Base-by-base conservation (phyloP, 176 grass and related monocot genomes). In the Rhynchospora pubera region DNA sequence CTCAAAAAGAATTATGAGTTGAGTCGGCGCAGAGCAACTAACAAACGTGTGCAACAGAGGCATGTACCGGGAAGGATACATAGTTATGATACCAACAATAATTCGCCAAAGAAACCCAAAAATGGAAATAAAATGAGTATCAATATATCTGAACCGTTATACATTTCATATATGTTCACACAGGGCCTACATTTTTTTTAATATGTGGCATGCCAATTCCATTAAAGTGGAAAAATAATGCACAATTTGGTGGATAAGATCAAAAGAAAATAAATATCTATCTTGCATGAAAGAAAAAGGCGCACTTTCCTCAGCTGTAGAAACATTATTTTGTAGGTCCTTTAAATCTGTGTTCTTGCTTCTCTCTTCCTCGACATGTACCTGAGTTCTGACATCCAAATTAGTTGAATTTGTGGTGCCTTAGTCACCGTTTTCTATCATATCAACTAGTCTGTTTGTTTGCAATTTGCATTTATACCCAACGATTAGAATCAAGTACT, bases 121-220 rank as follows among this genome's bases (percentile, higher is more conserved):
- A 56, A 4, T 32, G 50, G 72, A 77, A 56, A 77, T 53, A 56
- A 77, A 77, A 56, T 77, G 72, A 77, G 72, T 77, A 56, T 18
- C 23, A 56, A 13, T 77, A 34, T 77, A 77, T 77, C 72, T 24
- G n/a, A 10, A 77, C 50, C 48, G 24, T 51, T 51, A 11, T 51
- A 11, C 9, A 11, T 51, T 51, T 51, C 48, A 51, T 11, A 1
- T 51, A 51, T 51, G 10, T 51, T 39, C 34, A 39, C 34, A 28
- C 48, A 76, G 48, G 48, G 72, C 47, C 48, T 76, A 55, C 72
- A 76, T 10, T 55, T 76, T n/a, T 76, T 7, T 55, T 53, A 39
- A 6, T 7, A 13, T 23, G 22, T 53, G 12, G 6, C 5, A 5
- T 5, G 23, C 50, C 72, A 77, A 28, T 23, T 77, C 50, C 72